Conservation (phyloP, 768 basidiomycete species). For the Vararia minispora region DNA sequence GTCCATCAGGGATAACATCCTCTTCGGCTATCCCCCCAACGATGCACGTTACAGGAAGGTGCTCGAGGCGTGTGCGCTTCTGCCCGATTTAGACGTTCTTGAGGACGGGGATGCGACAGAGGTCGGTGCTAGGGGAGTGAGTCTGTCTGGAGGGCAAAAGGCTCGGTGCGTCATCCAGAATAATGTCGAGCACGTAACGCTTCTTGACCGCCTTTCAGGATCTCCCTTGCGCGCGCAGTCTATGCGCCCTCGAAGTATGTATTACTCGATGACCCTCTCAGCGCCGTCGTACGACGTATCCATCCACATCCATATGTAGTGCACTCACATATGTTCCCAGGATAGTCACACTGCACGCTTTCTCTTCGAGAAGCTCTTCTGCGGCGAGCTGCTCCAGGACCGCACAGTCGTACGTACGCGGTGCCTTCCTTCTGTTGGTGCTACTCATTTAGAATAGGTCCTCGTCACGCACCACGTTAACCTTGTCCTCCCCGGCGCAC, state of each 20-base stretch:
- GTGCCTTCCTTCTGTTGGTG: no score
- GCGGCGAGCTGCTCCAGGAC: constrained; percentile 48
- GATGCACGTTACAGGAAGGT: constrained; percentile 64
- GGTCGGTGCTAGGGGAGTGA: constrained; percentile 72
- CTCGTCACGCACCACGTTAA: constrained; percentile 78
- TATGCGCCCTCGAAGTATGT: constrained; percentile 45
- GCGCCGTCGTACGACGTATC: constrained; percentile 55
- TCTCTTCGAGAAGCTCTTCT: constrained; percentile 48
- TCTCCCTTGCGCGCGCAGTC: constrained; percentile 74
- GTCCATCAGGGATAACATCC: constrained; percentile 44
- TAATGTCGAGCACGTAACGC: background rate
- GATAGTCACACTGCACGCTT: constrained; percentile 55
- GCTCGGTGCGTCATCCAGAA: constrained; percentile 35
- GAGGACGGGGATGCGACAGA: constrained; percentile 80
- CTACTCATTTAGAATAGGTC: no score
- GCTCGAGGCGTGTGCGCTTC: constrained; percentile 73
- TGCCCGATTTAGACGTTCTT: constrained; percentile 67
- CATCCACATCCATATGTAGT: background rate
- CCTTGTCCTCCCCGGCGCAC: constrained; percentile 56
- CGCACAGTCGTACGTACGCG: constrained; percentile 52
- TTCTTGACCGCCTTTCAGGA: constrained; percentile 24
- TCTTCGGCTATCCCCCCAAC: constrained; percentile 42
- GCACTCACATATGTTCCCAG: constrained; percentile 26
- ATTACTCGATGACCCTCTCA: constrained; percentile 65
- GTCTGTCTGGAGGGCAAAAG: constrained; percentile 71